Evolutionary conservation across 306 rosid species (phyloP).

Genomic region (Sechiopsis laciniata): DNA sequence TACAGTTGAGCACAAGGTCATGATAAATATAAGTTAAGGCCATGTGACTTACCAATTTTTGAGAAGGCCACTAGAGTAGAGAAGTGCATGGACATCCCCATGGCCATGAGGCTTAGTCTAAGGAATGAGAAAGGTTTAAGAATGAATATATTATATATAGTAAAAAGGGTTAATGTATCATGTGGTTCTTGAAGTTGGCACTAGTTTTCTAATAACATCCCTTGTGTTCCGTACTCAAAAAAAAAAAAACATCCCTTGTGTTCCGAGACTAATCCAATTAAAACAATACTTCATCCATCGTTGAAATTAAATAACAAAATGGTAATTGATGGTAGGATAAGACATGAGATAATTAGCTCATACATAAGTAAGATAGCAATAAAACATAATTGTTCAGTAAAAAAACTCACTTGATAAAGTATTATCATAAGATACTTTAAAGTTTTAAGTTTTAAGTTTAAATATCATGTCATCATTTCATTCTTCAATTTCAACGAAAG

Average conservation of each 20-base stretch:
- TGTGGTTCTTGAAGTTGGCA: neutral
- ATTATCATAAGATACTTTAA: neutral
- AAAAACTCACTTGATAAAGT: neutral
- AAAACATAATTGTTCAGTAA: neutral
- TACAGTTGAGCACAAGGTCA: neutral
- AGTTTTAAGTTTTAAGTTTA: neutral
- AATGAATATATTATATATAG: neutral
- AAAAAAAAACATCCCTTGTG: neutral
- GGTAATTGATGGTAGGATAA: neutral
- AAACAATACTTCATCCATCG: neutral
- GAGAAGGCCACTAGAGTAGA: slow-evolving; percentile 87
- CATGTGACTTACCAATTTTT: slow-evolving; percentile 57
- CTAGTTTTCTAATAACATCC: neutral
- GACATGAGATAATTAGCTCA: neutral
- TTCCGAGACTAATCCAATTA: neutral
- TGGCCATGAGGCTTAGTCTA: slow-evolving; percentile 99
- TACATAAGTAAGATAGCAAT: neutral
- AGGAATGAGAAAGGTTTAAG: slow-evolving; percentile 28
- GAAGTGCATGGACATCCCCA: slow-evolving; percentile 94
- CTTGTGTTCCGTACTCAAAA: neutral
- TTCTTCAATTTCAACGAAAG: neutral
- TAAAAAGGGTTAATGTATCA: neutral
- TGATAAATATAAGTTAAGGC: slow-evolving; percentile 18
- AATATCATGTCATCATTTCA: neutral
- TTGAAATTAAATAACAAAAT: neutral